These are phyloP conservation scores for Paecilomyces dactylethromorphus DNA, from an alignment of 2,329 filamentous ascomycete species.

Conservation along the genomic window DNA sequence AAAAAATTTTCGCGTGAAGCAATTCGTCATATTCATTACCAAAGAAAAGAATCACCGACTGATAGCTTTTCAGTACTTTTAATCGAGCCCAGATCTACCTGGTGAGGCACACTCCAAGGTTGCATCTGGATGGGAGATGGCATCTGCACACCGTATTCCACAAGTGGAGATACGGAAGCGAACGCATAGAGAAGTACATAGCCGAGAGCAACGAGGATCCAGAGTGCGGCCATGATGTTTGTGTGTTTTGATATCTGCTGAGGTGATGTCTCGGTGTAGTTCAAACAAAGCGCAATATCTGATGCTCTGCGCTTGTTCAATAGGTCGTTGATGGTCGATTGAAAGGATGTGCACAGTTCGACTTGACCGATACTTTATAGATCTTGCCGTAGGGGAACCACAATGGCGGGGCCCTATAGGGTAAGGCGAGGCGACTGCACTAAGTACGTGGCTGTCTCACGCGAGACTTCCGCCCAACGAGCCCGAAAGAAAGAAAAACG, in stretches of 20 bases:
- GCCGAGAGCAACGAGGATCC: slow-evolving; percentile 28
- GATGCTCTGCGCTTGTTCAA: not conserved
- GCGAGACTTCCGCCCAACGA: not conserved
- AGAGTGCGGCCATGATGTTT: slow-evolving; percentile 20
- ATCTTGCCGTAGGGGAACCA: not conserved
- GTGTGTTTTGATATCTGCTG: not conserved
- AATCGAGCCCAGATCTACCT: not conserved
- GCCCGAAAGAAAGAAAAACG: not conserved
- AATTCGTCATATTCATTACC: not conserved
- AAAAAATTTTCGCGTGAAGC: not conserved
- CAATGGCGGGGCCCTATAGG: not conserved
- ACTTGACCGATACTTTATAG: not conserved
- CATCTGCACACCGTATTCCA: not conserved
- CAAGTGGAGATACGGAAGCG: slow-evolving; percentile 17
- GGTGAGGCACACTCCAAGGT: not conserved
- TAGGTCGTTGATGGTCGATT: not conserved
- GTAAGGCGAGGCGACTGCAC: not conserved
- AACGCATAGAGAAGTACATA: slow-evolving; percentile 30
- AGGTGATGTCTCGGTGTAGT: no score
- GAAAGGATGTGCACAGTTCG: not conserved
- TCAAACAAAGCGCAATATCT: not conserved
- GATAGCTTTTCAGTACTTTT: not conserved
- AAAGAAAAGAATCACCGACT: not conserved
- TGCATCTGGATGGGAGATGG: not conserved
- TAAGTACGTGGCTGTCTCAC: not conserved